phyloP scores from a whole-genome alignment of 371 early-diverging fungal genomes.

The Batkoa obscura region DNA sequence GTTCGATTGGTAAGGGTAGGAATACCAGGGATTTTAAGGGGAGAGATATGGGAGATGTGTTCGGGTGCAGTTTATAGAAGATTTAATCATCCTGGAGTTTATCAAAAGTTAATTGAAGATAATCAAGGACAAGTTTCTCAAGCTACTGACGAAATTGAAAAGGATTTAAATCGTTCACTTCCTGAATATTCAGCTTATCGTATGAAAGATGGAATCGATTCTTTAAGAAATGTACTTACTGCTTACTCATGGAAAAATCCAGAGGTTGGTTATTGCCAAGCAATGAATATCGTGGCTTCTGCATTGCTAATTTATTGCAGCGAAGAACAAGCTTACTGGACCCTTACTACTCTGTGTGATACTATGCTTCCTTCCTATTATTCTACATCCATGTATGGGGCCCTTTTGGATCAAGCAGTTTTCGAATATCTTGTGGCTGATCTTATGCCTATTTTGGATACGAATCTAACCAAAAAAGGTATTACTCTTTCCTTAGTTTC shows the following conservation, averaged over 20 bases:
- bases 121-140: slow-evolving; percentile 39
- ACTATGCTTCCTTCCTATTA: slow-evolving; percentile 86
- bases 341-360: slow-evolving; percentile 71
- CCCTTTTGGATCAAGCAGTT: slow-evolving; percentile 82
- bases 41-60: slow-evolving; percentile 92
- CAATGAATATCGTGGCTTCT: slow-evolving; percentile 95
- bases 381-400: slow-evolving; percentile 92
- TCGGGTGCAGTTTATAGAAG: slow-evolving; percentile 77
- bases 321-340: slow-evolving; percentile 95
- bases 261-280: slow-evolving; percentile 94
- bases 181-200: slow-evolving; percentile 92
- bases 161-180: slow-evolving; percentile 79
- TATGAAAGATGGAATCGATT: slow-evolving; percentile 70
- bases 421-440: slow-evolving; percentile 71
- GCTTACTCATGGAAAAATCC: slow-evolving; percentile 72
- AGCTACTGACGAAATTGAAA: slow-evolving; percentile 89
- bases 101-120: slow-evolving; percentile 49
- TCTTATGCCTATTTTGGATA: slow-evolving; percentile 54
- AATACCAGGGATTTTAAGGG: slow-evolving; percentile 72
- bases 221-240: slow-evolving; percentile 70
- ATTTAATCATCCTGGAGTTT: slow-evolving; percentile 67
- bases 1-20: slow-evolving; percentile 83
- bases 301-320: slow-evolving; percentile 79
- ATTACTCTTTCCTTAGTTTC: slow-evolving; percentile 90
- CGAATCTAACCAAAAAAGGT: slow-evolving; percentile 63